Evolutionary conservation across 1,284 basidiomycete genomes (phyloP), one percentile per base, ranked within the genome.

Genomic region (Apiotrichum veenhuisii): DNA sequence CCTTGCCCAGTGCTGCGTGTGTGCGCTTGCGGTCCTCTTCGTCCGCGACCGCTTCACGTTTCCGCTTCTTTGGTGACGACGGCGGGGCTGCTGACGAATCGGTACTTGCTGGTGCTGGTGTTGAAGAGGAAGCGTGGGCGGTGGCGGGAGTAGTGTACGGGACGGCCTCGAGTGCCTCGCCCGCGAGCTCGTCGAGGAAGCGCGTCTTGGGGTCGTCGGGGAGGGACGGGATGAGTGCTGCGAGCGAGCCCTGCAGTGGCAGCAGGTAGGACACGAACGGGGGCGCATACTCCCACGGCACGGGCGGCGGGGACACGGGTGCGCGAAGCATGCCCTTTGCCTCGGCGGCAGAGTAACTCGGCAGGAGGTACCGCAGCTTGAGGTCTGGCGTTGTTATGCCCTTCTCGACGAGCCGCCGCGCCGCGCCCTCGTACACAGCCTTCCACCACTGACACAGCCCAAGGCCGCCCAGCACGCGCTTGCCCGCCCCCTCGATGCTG

Each of bases 371-470:
- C 7, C 58, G 47, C 40, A 75, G 45, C 59, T 46, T 15, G 69
- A 81, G 86, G 27, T 61, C 57, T 12, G 47, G 40, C 8, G 57
- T 23, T 38, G 23, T 44, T 34, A 59, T 54, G 20, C 56, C 48
- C 55, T 50, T 18, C n/a, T 25, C 67, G 50, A 64, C 71, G 54
- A 81, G 62, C 42, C 80, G 30, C 10, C 5, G 7, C 79, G 81
- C 84, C 11, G 86, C 84, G 23, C 81, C 78, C 55, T 82, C 81
- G 49, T 91, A 77, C 22, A 88, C 80, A 20, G 83, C 81, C 71
- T 88, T 88, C 95, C 95, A 98, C 95, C 95, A 98, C 48, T 81
- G 85, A 72, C 92, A 93, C 1, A 98, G 82, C 63, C 83, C 83
- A 26, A 86, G 80, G 67, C 97, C 95, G 36, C 83, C 82, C 50